Base-by-base conservation (phyloP, 2,329 filamentous ascomycete species). In the Pseudohalonectria lignicola region DNA sequence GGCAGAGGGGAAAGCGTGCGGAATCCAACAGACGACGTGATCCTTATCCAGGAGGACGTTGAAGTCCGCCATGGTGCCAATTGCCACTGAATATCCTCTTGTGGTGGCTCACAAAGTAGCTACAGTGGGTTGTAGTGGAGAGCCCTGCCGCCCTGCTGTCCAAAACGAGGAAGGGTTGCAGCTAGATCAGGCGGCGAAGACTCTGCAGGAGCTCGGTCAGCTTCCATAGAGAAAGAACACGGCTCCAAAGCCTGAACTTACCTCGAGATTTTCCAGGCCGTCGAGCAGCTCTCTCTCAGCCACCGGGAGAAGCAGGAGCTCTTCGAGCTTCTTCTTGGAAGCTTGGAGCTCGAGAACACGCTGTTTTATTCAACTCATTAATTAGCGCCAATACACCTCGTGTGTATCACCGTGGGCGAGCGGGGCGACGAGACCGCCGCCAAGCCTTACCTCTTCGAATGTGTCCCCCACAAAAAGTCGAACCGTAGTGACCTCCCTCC, bases 361-460 rank as follows among this genome's bases (percentile, higher is more conserved):
- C 41, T 46, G 34, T 31, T n/a, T 20, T 5, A n/a, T n/a, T n/a
- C n/a, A n/a, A n/a, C n/a, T n/a, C n/a, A n/a, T n/a, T n/a, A n/a
- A n/a, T n/a, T n/a, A n/a, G n/a, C 6, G 40, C 34, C n/a, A 25
- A 16, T 23, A 33, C 15, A 4, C 13, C 10, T 6, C 15, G 6
- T 18, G 11, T 21, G 25, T 11, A 17, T 25, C 13, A 16, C 7
- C 10, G 26, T 26, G 25, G 15, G 7, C n/a, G 23, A 8, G 32
- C 19, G 17, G 4, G 11, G 19, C 10, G n/a, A n/a, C n/a, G n/a
- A n/a, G n/a, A n/a, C n/a, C n/a, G n/a, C n/a, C n/a, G n/a, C n/a
- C n/a, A n/a, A 12, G 6, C 11, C 36, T 36, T 13, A 48, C 51
- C 47, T 55, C 49, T 39, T 55, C 52, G 35, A 55, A 52, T 0